Conservation (phyloP, 2,329 filamentous ascomycete species). For the Monosporascus sp. region DNA sequence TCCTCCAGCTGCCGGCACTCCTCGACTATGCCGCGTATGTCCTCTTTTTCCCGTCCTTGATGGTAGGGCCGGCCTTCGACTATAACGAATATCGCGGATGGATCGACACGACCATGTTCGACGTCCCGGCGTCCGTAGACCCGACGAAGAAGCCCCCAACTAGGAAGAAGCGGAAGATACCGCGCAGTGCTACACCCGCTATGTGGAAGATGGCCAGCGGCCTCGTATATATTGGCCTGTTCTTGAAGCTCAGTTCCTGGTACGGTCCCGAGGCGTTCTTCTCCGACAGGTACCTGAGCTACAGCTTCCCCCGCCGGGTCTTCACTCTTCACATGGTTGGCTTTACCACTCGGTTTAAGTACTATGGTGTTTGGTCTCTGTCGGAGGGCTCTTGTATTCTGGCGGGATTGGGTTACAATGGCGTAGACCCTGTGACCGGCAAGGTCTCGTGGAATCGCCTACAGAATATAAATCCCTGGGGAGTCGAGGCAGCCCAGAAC, state of each 20-base stretch:
- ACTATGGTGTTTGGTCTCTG: slow-evolving; percentile 92
- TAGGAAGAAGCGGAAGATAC: slow-evolving; percentile 85
- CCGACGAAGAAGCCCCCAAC: slow-evolving; percentile 80
- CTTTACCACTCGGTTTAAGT: slow-evolving; percentile 79
- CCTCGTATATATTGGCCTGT: slow-evolving; percentile 72
- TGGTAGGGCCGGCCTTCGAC: slow-evolving; percentile 90
- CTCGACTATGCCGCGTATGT: slow-evolving; percentile 88
- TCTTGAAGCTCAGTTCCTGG: slow-evolving; percentile 64
- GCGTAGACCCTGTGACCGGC: slow-evolving; percentile 77
- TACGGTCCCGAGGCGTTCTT: slow-evolving; percentile 63
- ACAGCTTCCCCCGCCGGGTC: slow-evolving; percentile 66
- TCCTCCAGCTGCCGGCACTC: slow-evolving; percentile 67
- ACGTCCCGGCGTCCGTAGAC: slow-evolving; percentile 74
- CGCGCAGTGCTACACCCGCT: slow-evolving; percentile 82
- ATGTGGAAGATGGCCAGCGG: slow-evolving; percentile 69
- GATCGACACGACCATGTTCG: slow-evolving; percentile 93
- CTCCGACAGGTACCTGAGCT: slow-evolving; percentile 59
- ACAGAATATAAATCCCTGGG: slow-evolving; percentile 81
- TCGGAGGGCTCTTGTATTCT: slow-evolving; percentile 94
- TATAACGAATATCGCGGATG: slow-evolving; percentile 88
- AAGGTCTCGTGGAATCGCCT: slow-evolving; percentile 84
- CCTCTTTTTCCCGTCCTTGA: slow-evolving; percentile 87
- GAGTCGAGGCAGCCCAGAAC: slow-evolving; percentile 87
- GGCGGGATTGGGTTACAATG: slow-evolving; percentile 89
- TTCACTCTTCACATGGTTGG: slow-evolving; percentile 81